A percentile compares a stretch with the other conserved stretches of the same genome.
Evolutionary conservation across 257 asterid genomes (phyloP).

Genomic region (Jaltomata sinuosa): DNA sequence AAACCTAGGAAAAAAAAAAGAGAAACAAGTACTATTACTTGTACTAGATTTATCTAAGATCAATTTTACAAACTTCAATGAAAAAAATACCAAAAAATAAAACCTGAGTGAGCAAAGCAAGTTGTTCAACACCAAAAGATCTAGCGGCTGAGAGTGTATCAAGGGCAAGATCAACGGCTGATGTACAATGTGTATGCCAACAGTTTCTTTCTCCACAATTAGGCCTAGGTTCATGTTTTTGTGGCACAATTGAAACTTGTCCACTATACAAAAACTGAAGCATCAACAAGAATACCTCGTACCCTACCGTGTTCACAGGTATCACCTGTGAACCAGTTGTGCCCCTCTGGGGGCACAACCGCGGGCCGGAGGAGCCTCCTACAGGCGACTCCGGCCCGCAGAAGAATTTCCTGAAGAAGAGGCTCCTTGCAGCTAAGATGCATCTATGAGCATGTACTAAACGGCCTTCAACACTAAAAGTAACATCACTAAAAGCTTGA

Average conservation of each 20-base stretch:
- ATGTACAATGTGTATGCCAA: constrained; percentile 95
- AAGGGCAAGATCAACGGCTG: constrained; percentile 97
- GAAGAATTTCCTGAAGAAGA: constrained; percentile 82
- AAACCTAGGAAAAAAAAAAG: constrained; percentile 10
- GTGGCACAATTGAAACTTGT: constrained; percentile 88
- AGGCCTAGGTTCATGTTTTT: constrained; percentile 83
- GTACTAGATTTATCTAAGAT: constrained; percentile 11
- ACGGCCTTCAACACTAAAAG: constrained; percentile 94
- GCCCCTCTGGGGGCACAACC: constrained; percentile 31
- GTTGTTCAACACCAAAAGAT: constrained; percentile 89
- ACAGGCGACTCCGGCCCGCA: constrained; percentile 45
- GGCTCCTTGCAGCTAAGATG: constrained; percentile 83
- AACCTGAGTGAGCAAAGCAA: constrained; percentile 92
- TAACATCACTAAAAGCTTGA: constrained; percentile 90
- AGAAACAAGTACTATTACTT: constrained; percentile 1
- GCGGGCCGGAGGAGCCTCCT: neutral
- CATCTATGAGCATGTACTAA: constrained; percentile 85
- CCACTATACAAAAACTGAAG: constrained; percentile 90
- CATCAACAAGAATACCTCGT: constrained; percentile 77
- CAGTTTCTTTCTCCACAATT: constrained; percentile 77
- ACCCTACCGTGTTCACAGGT: constrained; percentile 81
- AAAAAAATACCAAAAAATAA: neutral
- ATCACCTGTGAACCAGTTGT: constrained; percentile 26
- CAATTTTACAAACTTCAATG: neutral
- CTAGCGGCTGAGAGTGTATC: constrained; percentile 92